A percentile compares a stretch with the other conserved stretches of the same genome.
These are phyloP conservation scores for Phoma sp. DNA, from an alignment of 2,329 filamentous ascomycete genomes.

Conservation along the genomic window DNA sequence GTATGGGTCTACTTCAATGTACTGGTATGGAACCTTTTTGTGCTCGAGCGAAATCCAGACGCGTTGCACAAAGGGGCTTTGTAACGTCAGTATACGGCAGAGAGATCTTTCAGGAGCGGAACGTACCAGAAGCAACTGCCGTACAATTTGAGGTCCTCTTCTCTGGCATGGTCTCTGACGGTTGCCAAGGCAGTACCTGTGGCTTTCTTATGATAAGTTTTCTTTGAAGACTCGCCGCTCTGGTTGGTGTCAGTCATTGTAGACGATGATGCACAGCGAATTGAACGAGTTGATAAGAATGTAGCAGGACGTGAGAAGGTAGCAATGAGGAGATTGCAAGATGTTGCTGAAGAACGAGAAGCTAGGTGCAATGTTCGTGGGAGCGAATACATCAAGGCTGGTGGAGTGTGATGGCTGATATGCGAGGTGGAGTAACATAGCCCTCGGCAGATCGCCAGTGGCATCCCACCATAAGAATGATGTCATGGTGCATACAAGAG, in stretches of 20 bases:
- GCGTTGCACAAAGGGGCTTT: constrained; percentile 80
- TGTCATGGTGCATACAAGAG: constrained; percentile 11
- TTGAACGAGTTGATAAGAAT: no score
- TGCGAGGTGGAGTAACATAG: constrained; percentile 1
- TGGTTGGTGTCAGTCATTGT: constrained; percentile 58
- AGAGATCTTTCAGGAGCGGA: constrained; percentile 1
- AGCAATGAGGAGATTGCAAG: not conserved
- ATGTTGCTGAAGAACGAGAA: not conserved
- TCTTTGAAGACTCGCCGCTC: constrained; percentile 59
- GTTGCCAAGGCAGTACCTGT: constrained; percentile 74
- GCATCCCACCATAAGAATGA: constrained; percentile 16
- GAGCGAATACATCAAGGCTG: constrained; percentile 14
- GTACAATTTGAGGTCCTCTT: constrained; percentile 76
- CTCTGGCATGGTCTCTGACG: constrained; percentile 71
- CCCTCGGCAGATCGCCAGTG: constrained; percentile 8
- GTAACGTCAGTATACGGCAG: not conserved
- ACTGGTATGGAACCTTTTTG: constrained; percentile 80
- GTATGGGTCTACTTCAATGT: constrained; percentile 84
- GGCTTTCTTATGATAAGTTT: constrained; percentile 73
- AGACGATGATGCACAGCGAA: constrained; percentile 10
- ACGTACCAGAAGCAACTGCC: constrained; percentile 82
- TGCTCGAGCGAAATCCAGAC: constrained; percentile 88
- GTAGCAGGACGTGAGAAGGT: not conserved
- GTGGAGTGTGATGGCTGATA: constrained; percentile 7
- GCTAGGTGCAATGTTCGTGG: not conserved